Conservation (phyloP, 257 asterid genomes). For the Nicotiana tomentosiformis region DNA sequence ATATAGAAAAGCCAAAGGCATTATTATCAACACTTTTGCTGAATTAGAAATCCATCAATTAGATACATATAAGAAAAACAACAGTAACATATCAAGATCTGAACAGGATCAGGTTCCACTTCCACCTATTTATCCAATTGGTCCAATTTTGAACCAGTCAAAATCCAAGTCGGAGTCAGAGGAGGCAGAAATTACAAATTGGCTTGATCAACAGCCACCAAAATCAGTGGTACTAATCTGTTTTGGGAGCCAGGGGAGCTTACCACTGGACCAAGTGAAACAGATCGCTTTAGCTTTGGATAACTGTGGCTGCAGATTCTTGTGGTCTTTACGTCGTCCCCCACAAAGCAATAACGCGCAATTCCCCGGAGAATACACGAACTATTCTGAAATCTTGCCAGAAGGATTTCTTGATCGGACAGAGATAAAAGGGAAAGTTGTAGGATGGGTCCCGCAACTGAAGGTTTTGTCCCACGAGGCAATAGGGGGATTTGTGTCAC, state of each 20-base stretch:
- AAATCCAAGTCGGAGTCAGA: not conserved
- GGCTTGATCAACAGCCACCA: constrained; percentile 32
- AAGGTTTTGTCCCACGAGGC: constrained; percentile 34
- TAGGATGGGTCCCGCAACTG: constrained; percentile 60
- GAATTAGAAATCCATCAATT: constrained; percentile 49
- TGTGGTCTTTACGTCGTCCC: constrained; percentile 16
- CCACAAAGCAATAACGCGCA: not conserved
- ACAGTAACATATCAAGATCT: constrained; percentile 6
- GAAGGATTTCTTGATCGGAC: constrained; percentile 47
- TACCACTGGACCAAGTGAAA: constrained; percentile 2
- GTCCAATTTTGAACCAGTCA: constrained; percentile 45
- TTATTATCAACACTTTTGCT: constrained; percentile 45
- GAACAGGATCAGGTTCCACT: constrained; percentile 5
- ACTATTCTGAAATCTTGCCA: constrained; percentile 31
- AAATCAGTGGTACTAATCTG: constrained; percentile 8
- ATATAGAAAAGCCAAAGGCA: constrained; percentile 48
- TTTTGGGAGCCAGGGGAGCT: constrained; percentile 17
- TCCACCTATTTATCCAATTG: constrained; percentile 45
- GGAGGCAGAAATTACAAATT: constrained; percentile 14
- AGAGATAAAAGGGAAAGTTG: constrained; percentile 29
- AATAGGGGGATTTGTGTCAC: constrained; percentile 56
- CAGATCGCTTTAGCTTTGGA: constrained; percentile 7
- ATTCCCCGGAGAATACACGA: constrained; percentile 4
- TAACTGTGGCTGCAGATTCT: not conserved
- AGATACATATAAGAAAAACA: constrained; percentile 11